Base-by-base conservation (phyloP, 2,329 filamentous ascomycete genomes). In the Hypoxylon sp. region DNA sequence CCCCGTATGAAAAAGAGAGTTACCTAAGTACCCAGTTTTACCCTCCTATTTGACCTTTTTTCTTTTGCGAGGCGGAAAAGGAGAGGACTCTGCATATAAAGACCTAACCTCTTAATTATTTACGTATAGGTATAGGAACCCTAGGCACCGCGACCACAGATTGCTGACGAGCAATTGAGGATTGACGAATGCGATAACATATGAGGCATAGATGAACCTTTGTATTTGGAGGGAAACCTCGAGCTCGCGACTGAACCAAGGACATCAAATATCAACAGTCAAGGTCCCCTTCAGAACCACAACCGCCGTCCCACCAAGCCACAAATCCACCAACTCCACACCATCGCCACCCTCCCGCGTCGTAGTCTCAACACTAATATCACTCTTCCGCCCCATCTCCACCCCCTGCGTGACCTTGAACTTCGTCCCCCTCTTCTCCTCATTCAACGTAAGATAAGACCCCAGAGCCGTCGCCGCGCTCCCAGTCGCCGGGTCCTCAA, bases 391-490 rank as follows among this genome's bases (percentile, higher is more conserved):
- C 5, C 88, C 89, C 86, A 92, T 91, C 79, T 92, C 90, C 9
- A 91, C 87, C 0, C 90, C 90, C 79, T 92, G 90, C 65, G 86
- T 86, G 68, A 92, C 80, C 63, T 84, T 81, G 70, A 86, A 90
- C 59, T 77, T 80, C 48, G 44, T 68, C 3, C 58, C 70, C 58
- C 24, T 63, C 76, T 47, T 65, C 63, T 72, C 76, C 56, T 80
- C 80, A n/a, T 77, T 76, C 56, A 86, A 74, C 3, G 85, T 82
- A 67, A 91, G 79, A 73, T 87, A 90, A 60, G 83, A 80, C 19
- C 82, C 81, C 70, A 92, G 77, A 6, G 86, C 85, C 74, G 84
- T 85, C 4, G 89, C 88, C 31, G 90, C 89, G 65, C 87, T 89
- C 0, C 90, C 90, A 0, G 88, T 90, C 0, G 87, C 88, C 2